Conservation (phyloP, 306 rosid genomes). For the Corylus avellana region DNA sequence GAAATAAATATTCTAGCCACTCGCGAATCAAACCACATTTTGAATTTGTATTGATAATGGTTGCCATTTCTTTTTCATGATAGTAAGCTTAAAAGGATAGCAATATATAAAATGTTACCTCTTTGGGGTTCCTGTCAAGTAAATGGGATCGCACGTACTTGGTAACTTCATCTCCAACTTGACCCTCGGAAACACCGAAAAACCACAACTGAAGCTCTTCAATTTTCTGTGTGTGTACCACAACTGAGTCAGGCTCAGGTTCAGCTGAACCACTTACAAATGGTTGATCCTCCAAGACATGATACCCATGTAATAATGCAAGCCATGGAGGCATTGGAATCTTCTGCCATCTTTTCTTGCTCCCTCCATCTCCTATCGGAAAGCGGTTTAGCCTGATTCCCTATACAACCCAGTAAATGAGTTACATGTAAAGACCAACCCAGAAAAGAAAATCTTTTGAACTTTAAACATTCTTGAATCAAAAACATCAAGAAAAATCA, state of each 20-base stretch:
- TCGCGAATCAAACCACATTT: not conserved
- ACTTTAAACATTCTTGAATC: not conserved
- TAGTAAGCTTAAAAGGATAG: not conserved
- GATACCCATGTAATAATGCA: slow-evolving; percentile 80
- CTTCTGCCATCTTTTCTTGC: slow-evolving; percentile 34
- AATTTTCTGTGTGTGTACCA: slow-evolving; percentile 71
- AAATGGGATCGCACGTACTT: slow-evolving; percentile 73
- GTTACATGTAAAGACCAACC: not conserved
- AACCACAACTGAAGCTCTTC: slow-evolving; percentile 68
- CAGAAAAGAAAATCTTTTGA: not conserved
- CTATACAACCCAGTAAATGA: slow-evolving; percentile 17
- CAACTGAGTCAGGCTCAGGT: slow-evolving; percentile 55
- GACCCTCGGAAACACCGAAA: slow-evolving; percentile 68
- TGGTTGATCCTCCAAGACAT: slow-evolving; percentile 38
- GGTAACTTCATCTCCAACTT: slow-evolving; percentile 60
- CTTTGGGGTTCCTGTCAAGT: slow-evolving; percentile 56
- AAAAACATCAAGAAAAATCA: not conserved
- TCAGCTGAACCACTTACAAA: slow-evolving; percentile 33
- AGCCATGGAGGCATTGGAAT: slow-evolving; percentile 59
- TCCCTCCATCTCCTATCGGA: slow-evolving; percentile 30
- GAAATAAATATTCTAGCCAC: not conserved
- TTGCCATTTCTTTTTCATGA: not conserved
- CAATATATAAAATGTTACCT: slow-evolving; percentile 37
- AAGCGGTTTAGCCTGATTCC: slow-evolving; percentile 47
- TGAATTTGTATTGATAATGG: too few species aligned